Percentiles rank a stretch among this genome's conserved stretches.
Evolutionary conservation across 2,329 filamentous ascomycete genomes (phyloP).

Genomic region (Scedosporium apiospermum): DNA sequence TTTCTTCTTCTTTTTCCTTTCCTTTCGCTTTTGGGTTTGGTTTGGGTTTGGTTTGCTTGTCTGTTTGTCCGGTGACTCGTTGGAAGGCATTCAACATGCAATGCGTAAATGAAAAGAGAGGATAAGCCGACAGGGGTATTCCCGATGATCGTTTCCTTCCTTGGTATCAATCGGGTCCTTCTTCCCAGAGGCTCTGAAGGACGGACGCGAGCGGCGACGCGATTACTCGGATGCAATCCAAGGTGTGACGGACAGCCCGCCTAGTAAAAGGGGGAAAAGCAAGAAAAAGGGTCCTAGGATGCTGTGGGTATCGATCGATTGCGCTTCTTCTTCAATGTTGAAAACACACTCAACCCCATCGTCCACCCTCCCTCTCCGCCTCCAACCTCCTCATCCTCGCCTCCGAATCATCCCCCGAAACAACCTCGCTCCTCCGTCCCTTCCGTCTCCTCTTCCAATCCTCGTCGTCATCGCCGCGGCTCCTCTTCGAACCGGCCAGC

Average conservation of each 20-base stretch:
- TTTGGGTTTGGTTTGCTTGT: background rate
- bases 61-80: background rate
- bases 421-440: conserved; percentile 37
- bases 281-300: background rate
- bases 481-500: conserved; percentile 40
- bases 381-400: conserved; percentile 46
- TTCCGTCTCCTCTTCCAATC: conserved; percentile 23
- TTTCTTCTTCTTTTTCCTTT: background rate
- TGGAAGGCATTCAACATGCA: too few relatives aligned
- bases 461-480: conserved; percentile 28
- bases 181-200: too few relatives aligned
- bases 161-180: too few relatives aligned
- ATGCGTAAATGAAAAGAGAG: background rate
- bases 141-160: too few relatives aligned
- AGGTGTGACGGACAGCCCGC: background rate
- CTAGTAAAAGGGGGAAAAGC: background rate
- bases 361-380: conserved; percentile 46
- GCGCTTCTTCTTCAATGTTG: background rate
- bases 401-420: conserved; percentile 39
- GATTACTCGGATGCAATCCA: background rate
- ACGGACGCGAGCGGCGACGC: too few relatives aligned
- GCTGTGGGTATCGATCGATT: background rate
- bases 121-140: too few relatives aligned
- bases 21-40: too few relatives aligned
- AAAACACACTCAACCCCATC: conserved; percentile 29